Evolutionary conservation across 2,329 filamentous ascomycete genomes (phyloP).

Genomic region (Sporothrix sp.): DNA sequence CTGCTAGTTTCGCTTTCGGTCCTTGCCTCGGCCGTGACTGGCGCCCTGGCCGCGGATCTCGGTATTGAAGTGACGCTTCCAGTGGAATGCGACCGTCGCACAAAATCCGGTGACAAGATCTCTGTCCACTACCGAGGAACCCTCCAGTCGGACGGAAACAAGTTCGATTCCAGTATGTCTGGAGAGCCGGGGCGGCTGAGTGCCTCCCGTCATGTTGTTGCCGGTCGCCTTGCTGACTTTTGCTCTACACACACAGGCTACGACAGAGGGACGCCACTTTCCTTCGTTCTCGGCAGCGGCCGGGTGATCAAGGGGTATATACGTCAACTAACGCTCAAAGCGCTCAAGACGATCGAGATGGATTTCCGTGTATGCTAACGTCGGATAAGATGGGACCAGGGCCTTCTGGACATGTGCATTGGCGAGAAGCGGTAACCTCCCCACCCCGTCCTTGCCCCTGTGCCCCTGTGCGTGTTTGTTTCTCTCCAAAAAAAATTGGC

Average conservation of each 20-base stretch:
- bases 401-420: constrained; percentile 86
- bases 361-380: too few species aligned
- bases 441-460: neutral
- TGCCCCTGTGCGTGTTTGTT: too few species aligned
- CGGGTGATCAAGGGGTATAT: constrained; percentile 82
- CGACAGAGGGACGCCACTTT: constrained; percentile 64
- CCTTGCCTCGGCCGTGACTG: constrained; percentile 41
- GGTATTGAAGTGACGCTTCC: constrained; percentile 67
- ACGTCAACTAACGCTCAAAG: too few species aligned
- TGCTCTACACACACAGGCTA: constrained; percentile 29
- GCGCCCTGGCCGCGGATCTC: constrained; percentile 48
- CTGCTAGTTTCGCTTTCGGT: constrained; percentile 39
- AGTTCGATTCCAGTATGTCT: constrained; percentile 68
- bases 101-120: constrained; percentile 64
- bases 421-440: constrained; percentile 64
- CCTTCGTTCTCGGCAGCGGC: constrained; percentile 68
- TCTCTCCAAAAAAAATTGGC: too few species aligned
- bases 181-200: too few species aligned
- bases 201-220: too few species aligned
- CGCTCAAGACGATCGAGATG: too few species aligned
- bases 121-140: constrained; percentile 85
- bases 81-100: constrained; percentile 73
- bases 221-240: neutral
- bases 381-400: constrained; percentile 92
- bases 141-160: constrained; percentile 57